Evolutionary conservation across 805 yeast genomes (phyloP), one percentile per base, ranked within the genome.

Genomic region (Candida maris): DNA sequence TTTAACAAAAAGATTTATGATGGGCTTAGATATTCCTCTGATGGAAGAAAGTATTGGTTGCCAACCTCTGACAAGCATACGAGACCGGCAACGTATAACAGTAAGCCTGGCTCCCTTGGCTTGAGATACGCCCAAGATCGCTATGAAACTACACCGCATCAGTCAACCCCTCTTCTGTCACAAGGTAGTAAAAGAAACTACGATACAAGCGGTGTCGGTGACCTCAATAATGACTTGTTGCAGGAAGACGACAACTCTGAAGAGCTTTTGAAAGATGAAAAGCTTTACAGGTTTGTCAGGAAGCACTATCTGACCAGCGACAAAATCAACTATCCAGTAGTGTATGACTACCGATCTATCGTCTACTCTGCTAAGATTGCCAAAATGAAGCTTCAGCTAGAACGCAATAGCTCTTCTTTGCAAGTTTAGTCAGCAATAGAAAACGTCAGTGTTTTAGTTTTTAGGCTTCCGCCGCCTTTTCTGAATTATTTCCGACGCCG

Each of bases 41-140:
- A 85, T 27, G 97, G 97, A 0, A 72, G 75, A 31, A 85, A 83
- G 47, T 88, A 88, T 58, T 93, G 97, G 97, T 64, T 89, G 3
- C 57, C 59, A 3, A 39, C 35, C 19, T 29, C 39, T 4, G 28
- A 25, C 13, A 18, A 9, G n/a, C 16, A 18, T 17, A 19, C 14
- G 9, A 24, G 26, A 16, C 19, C 15, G 6, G 22, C 21, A 10
- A 34, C 45, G 10, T 13, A 26, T 2, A 34, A 34, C 7, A 38
- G 46, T 10, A 37, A 41, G 6, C 45, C 54, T 3, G 20, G 31
- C 15, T 18, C 31, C 8, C 12, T 28, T 13, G 18, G 21, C 13
- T 28, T 21, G 8, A 28, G 15, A 28, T 28, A 28, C 41, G 45
- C n/a, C 30, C 30, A 9, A 42, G 41, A 9, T 46, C 53, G 6